Evolutionary conservation across 257 asterid genomes (phyloP), one percentile per base, ranked within the genome.

Genomic region (Handroanthus guayacan): DNA sequence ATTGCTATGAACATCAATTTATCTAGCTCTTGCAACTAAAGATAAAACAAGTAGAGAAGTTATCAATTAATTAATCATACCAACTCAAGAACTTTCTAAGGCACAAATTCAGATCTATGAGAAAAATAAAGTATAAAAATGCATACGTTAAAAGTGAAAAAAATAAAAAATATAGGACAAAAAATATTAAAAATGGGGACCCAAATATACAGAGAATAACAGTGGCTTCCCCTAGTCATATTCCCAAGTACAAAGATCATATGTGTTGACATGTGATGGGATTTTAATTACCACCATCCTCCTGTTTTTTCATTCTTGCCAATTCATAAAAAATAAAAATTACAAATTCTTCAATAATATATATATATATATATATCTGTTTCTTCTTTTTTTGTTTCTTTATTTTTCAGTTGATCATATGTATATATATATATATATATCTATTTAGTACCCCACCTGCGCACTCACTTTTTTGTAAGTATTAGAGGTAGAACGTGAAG

Each of bases 391-490:
- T 43, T 17, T 9, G 18, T 41, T 6, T 11, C 4, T 8, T 25
- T 18, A 7, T 13, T 16, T 4, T 1, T 1, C 9, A 62, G 31
- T 8, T 45, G 8, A 6, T 37, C 20, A 69, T 45, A 13, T 48
- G 2, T 69, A 31, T 47, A 20, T 36, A 69, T 51, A 50, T 51
- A 55, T 60, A 7, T 57, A 57, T 47, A 0, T 73, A 78, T 48
- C 11, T 56, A 39, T 9, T 4, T 62, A 54, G 68, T 79, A 75
- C 78, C 85, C 87, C 85, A 80, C 84, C 80, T 56, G 80, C 65
- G 81, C 87, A 78, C 85, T 82, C 86, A 81, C 79, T 71, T 62
- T 37, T 76, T 83, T 85, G 89, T 83, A 85, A 38, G 86, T 69
- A 85, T 75, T 80, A 68, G 44, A 72, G 67, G 52, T 50, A 73